Evolutionary conservation across 345 rosid species (phyloP), one percentile per base, ranked within the genome.

Genomic region (Eucalyptus regnans): DNA sequence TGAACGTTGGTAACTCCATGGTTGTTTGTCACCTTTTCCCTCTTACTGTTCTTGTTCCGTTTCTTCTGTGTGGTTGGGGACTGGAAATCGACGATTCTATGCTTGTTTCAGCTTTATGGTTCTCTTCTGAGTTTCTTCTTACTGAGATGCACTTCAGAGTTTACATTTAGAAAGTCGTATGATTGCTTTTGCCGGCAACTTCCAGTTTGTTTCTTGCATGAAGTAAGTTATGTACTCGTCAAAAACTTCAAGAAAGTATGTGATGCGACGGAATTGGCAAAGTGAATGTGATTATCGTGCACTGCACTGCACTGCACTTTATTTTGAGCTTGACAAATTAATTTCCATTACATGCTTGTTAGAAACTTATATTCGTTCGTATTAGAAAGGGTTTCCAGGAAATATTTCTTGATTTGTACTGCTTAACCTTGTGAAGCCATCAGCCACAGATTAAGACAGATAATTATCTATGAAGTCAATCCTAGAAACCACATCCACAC

Each of bases 391-490:
- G 62, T 56, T 56, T 56, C 27, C 29, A 22, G 62, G 62, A 56
- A 56, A 56, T 8, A 56, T 56, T 56, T 9, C 62, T 56, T 22
- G 7, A 22, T 56, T 56, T 56, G 27, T 4, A 23, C 62, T 56
- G 62, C 62, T 22, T 56, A 56, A 56, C 27, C 62, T 56, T 56
- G 62, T 56, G 9, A 95, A 98, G 98, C 98, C 98, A 14, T 97
- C 96, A 50, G 93, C 97, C 48, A 98, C 97, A 11, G 96, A 98
- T 60, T 94, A 96, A 96, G 56, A 98, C 98, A 2, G 97, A 95
- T n/a, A 97, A 95, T 88, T 29, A 95, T 95, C 88, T 2, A 58
- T 2, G n/a, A 58, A 58, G 29, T 58, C 64, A 25, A 58, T 58
- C 29, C 64, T 25, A 58, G 7, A 58, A 23, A 25, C 64, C 64